Conservation (phyloP, 306 rosid species). For the Dicorynia guianensis region DNA sequence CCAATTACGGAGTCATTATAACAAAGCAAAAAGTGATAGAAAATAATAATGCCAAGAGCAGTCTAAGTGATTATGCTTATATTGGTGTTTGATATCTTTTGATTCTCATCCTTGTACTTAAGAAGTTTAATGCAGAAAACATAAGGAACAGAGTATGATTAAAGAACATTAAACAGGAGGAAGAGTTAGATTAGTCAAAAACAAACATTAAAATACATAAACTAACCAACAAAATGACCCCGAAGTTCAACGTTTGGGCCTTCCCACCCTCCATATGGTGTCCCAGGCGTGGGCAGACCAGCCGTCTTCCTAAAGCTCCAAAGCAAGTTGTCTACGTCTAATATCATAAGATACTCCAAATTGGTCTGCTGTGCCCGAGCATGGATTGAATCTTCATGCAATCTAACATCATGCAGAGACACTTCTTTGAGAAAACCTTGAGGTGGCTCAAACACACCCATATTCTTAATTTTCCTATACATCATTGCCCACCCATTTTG, state of each 20-base stretch:
- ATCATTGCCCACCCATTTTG: constrained; percentile 55
- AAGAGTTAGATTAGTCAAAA: too few species aligned
- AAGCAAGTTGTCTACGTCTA: constrained; percentile 60
- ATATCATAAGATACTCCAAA: constrained; percentile 65
- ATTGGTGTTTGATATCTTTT: not conserved
- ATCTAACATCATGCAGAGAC: constrained; percentile 62
- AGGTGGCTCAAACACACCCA: constrained; percentile 32
- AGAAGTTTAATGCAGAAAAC: not conserved
- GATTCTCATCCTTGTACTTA: not conserved
- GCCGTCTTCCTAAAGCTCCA: constrained; percentile 77
- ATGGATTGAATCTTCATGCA: constrained; percentile 56
- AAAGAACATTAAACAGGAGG: not conserved
- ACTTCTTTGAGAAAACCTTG: constrained; percentile 59
- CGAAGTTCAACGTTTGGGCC: constrained; percentile 55
- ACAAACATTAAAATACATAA: not conserved
- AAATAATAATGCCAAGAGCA: not conserved
- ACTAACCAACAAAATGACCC: constrained; percentile 58
- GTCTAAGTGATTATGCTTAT: not conserved
- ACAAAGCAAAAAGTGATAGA: not conserved
- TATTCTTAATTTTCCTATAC: constrained; percentile 51
- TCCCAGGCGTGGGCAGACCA: constrained; percentile 62
- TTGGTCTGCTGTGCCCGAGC: constrained; percentile 64
- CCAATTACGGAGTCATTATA: not conserved
- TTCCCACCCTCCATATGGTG: constrained; percentile 66
- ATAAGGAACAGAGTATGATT: constrained; percentile 6